Conservation (phyloP, 768 basidiomycete genomes). For the Mrakia blollopis region DNA sequence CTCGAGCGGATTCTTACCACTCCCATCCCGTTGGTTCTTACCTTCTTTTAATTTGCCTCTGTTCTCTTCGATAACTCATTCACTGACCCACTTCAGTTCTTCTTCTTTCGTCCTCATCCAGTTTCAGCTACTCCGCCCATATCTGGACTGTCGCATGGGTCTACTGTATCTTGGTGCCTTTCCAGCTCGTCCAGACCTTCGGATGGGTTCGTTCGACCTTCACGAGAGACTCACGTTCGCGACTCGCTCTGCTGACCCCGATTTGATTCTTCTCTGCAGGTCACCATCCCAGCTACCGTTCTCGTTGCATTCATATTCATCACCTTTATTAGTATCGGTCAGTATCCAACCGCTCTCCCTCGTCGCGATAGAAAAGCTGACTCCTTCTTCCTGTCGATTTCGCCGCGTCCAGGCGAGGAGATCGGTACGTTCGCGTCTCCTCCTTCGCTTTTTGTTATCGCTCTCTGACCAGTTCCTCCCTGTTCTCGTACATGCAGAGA, state of each 20-base stretch:
- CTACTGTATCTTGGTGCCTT: slow-evolving; percentile 70
- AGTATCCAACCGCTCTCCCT: not conserved
- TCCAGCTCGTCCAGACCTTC: slow-evolving; percentile 63
- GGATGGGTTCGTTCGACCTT: slow-evolving; percentile 61
- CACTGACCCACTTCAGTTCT: not conserved
- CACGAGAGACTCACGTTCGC: slow-evolving; percentile 59
- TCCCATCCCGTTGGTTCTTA: slow-evolving; percentile 68
- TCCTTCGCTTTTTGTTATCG: not conserved
- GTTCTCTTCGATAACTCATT: not conserved
- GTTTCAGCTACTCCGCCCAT: slow-evolving; percentile 43
- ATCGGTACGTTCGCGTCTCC: not conserved
- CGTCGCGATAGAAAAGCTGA: not conserved
- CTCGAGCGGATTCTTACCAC: slow-evolving; percentile 69
- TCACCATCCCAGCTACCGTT: slow-evolving; percentile 58
- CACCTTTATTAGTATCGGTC: not conserved
- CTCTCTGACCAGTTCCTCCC: not conserved
- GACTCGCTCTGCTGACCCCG: not conserved
- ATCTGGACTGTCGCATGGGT: slow-evolving; percentile 68
- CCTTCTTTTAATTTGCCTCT: slow-evolving; percentile 23
- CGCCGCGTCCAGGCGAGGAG: slow-evolving; percentile 14
- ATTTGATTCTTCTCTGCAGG: not conserved
- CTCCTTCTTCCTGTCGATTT: not conserved
- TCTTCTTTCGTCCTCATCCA: not conserved
- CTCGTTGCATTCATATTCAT: not conserved
- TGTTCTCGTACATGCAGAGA: slow-evolving; percentile 52